Conservation (phyloP, 2,329 filamentous ascomycete genomes). For the Phyllosticta ampelicida region DNA sequence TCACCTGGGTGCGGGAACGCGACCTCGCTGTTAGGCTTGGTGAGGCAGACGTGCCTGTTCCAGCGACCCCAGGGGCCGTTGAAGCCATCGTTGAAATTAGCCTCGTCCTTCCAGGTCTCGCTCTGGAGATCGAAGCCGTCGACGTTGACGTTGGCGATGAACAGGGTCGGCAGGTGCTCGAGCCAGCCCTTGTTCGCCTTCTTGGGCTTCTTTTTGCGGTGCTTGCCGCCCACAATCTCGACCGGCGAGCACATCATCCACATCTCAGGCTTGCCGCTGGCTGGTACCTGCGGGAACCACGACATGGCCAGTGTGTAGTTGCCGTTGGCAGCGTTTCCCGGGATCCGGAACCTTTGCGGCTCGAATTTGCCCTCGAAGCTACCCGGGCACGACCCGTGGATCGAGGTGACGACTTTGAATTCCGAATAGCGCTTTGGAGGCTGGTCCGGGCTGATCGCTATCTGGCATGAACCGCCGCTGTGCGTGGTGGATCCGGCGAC, state of each 20-base stretch:
- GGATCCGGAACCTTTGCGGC: slow-evolving; percentile 56
- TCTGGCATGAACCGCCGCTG: slow-evolving; percentile 83
- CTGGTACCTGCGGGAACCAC: slow-evolving; percentile 65
- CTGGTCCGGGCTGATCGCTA: slow-evolving; percentile 60
- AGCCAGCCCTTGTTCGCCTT: slow-evolving; percentile 23
- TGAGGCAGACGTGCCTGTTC: neutral
- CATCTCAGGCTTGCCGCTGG: slow-evolving; percentile 73
- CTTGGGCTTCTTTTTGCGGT: slow-evolving; percentile 36
- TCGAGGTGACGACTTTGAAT: slow-evolving; percentile 85
- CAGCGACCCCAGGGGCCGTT: neutral
- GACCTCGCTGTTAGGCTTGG: neutral
- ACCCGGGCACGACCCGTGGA: slow-evolving; percentile 75
- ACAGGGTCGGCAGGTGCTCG: slow-evolving; percentile 58
- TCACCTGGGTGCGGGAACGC: neutral
- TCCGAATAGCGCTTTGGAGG: slow-evolving; percentile 43
- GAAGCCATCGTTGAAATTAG: neutral
- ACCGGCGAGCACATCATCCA: slow-evolving; percentile 93
- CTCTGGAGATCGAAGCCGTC: neutral
- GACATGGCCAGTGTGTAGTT: slow-evolving; percentile 80
- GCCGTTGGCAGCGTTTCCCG: slow-evolving; percentile 63
- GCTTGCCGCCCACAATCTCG: slow-evolving; percentile 45
- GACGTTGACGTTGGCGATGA: slow-evolving; percentile 54
- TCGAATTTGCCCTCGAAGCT: slow-evolving; percentile 45
- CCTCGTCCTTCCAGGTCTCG: neutral
- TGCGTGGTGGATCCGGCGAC: slow-evolving; percentile 70